Base-by-base conservation (phyloP, 345 rosid genomes). In the Populus ilicifolia region DNA sequence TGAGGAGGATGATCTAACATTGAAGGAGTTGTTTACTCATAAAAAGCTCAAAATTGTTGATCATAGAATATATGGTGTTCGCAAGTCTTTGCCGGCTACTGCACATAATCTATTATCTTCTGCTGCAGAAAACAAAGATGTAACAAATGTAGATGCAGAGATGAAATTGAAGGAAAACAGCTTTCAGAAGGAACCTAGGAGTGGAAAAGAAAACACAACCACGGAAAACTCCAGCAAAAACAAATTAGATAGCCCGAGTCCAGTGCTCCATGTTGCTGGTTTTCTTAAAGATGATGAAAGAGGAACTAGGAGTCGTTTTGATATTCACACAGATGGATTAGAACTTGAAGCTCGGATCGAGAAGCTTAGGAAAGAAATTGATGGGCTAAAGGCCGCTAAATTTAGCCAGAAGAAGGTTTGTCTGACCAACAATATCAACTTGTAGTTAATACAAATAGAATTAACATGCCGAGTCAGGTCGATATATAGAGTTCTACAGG, bases 331-430 rank as follows among this genome's bases (percentile, higher is more conserved):
- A 72, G 36, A 67, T 2, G 75, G 75, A 64, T 38, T 73, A 67
- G 63, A 70, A 66, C 76, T 83, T 23, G 81, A 77, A 76, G 83
- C 66, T 73, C 83, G 71, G 61, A 71, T 83, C 59, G 36, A 35
- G 52, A 77, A 56, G 77, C 83, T 83, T 73, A 80, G 77, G 76
- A 73, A 46, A 77, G 67, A 66, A 52, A 50, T 77, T 62, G 76
- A 71, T 30, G 69, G 77, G 73, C 73, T 77, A 12, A 79, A 79
- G 59, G 76, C 78, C 20, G 72, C 54, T 67, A 69, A 73, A 77
- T 75, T 68, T 74, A 73, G 62, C 13, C 14, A 18, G 56, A 50
- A 18, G 29, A 27, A 72, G 39, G 64, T 70, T 43, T 69, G n/a
- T 18, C 56, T 6, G 21, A 0, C 21, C 18, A 13, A 2, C n/a